phyloP scores from a whole-genome alignment of 192 early-diverging fungal genomes.

The Anaeromyces robustus region DNA sequence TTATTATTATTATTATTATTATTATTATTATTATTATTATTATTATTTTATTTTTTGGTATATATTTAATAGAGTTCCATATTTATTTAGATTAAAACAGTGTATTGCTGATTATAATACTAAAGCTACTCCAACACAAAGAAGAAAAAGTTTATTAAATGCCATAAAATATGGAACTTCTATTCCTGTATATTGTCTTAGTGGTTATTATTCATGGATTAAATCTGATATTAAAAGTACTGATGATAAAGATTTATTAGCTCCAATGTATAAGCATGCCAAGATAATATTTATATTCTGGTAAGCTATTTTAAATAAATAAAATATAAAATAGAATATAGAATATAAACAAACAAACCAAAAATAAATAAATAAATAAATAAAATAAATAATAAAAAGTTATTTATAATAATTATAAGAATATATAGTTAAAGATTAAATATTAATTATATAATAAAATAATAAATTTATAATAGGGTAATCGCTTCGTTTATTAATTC shows the following conservation, averaged over 20 bases:
- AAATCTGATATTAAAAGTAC: background rate
- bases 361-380: too few species aligned
- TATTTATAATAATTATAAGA: too few species aligned
- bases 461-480: constrained; percentile 15
- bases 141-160: constrained; percentile 69
- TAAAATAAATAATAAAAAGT: too few species aligned
- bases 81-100: constrained; percentile 59
- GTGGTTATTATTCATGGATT: constrained; percentile 23
- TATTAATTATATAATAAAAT: too few species aligned
- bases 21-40: constrained; percentile 19
- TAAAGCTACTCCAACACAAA: constrained; percentile 23
- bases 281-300: constrained; percentile 24
- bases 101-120: constrained; percentile 54
- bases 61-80: constrained; percentile 41
- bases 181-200: constrained; percentile 54
- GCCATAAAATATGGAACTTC: constrained; percentile 81
- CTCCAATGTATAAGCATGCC: background rate
- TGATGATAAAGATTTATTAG: constrained; percentile 7
- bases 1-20: too few species aligned
- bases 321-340: too few species aligned
- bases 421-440: too few species aligned
- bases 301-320: constrained; percentile 6
- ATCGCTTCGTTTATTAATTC: constrained; percentile 66
- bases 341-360: too few species aligned
- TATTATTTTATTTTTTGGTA: constrained; percentile 1